These are phyloP conservation scores for Pittosporum tobira DNA, from an alignment of 129 eudicot genomes.

Conservation along the genomic window DNA sequence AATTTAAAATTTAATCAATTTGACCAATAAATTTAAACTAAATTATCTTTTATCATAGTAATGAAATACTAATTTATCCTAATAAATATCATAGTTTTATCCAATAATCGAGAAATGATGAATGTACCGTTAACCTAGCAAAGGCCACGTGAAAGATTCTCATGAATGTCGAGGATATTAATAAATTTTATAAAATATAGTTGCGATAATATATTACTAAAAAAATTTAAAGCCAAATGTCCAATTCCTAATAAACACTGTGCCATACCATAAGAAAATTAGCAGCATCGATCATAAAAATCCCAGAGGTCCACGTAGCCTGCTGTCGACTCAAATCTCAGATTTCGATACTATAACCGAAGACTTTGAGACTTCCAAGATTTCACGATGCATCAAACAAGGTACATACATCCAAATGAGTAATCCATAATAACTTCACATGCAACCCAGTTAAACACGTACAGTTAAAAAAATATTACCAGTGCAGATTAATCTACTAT, in stretches of 20 bases:
- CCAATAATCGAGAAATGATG: background rate
- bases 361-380: background rate
- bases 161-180: slow-evolving; percentile 2
- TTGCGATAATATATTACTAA: too few relatives aligned
- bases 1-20: too few relatives aligned
- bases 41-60: too few relatives aligned
- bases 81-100: background rate
- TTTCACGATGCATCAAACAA: slow-evolving; percentile 7
- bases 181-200: too few relatives aligned
- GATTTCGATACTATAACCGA: background rate
- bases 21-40: too few relatives aligned
- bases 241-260: background rate
- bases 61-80: too few relatives aligned
- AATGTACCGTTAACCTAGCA: slow-evolving; percentile 1
- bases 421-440: slow-evolving; percentile 12
- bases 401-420: slow-evolving; percentile 14
- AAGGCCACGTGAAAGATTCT: slow-evolving; percentile 9
- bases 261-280: background rate
- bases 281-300: background rate
- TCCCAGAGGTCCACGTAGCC: background rate
- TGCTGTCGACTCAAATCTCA: background rate
- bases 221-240: background rate
- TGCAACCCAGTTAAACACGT: slow-evolving; percentile 9
- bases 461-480: too few relatives aligned
- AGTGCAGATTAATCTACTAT: background rate